Conservation (phyloP, 192 early-diverging fungal species). For the Globomyces pollinis-pini region DNA sequence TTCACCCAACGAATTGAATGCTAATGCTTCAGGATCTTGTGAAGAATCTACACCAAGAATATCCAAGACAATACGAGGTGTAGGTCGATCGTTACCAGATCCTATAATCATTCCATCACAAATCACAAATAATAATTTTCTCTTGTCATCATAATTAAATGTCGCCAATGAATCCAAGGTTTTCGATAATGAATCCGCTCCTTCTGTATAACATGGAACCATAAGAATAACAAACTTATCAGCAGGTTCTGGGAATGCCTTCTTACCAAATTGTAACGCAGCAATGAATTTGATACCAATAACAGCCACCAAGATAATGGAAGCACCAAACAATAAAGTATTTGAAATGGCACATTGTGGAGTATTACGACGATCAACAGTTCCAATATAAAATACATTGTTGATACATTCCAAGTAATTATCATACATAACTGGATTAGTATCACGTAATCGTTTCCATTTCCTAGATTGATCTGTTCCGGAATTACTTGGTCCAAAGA, state of each 20-base stretch:
- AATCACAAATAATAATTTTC: conserved; percentile 72
- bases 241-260: conserved; percentile 69
- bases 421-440: not conserved
- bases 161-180: conserved; percentile 72
- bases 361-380: conserved; percentile 74
- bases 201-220: conserved; percentile 96
- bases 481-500: conserved; percentile 3
- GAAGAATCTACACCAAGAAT: conserved; percentile 70
- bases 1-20: conserved; percentile 83
- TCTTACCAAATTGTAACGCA: conserved; percentile 43
- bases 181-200: conserved; percentile 39
- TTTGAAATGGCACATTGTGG: conserved; percentile 75
- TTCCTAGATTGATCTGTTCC: conserved; percentile 1
- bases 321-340: conserved; percentile 73
- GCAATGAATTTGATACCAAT: conserved; percentile 66
- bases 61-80: conserved; percentile 81
- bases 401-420: conserved; percentile 56
- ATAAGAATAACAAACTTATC: conserved; percentile 95
- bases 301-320: conserved; percentile 67
- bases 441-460: not conserved
- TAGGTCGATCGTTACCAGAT: conserved; percentile 91
- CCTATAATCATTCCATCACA: conserved; percentile 85
- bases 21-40: conserved; percentile 56
- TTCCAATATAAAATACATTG: conserved; percentile 74
- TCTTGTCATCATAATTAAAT: conserved; percentile 67